Base-by-base conservation (phyloP, 306 rosid genomes). In the Glycine soja region DNA sequence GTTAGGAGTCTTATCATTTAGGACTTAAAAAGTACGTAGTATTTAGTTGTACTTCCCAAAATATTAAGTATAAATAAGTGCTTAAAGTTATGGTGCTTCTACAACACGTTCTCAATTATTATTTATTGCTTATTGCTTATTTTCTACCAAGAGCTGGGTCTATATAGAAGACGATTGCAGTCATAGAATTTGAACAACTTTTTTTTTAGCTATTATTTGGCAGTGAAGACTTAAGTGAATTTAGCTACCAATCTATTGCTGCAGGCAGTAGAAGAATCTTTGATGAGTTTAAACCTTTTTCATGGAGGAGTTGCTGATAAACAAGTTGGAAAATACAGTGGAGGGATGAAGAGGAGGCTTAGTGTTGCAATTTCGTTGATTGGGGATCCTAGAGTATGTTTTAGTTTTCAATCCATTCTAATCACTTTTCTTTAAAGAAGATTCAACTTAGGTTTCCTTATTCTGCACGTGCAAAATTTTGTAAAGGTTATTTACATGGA, bases 311-410 rank as follows among this genome's bases (percentile, higher is more conserved):
- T 86, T 59, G 93, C 90, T 62, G 93, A 94, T 62, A 94, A 89
- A 83, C 91, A 77, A 80, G 90, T 88, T 68, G 92, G 95, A 72
- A 89, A 87, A 53, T 92, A 92, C 63, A 94, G 95, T 68, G 98
- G 98, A 75, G 98, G 97, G 52, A 94, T 94, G 98, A 94, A 92
- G 90, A 88, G 97, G 86, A 90, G 94, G 92, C 97, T 94, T 58
- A 92, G 97, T 71, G 94, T 94, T 38, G 97, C 98, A 40, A 89
- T 94, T 80, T 92, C 97, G n/a, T 84, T 94, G 82, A 91, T 91
- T 46, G 98, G 98, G 30, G 90, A 94, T 76, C 98, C 98, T 46
- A 89, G 76, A 79, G 97, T 94, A 89, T 10, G 86, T 82, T 67
- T 68, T 80, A n/a, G 8, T 48, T 70, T 81, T 70, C 83, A 34